Conservation (phyloP, 1,139 yeast species). For the Hanseniaspora uvarum region DNA sequence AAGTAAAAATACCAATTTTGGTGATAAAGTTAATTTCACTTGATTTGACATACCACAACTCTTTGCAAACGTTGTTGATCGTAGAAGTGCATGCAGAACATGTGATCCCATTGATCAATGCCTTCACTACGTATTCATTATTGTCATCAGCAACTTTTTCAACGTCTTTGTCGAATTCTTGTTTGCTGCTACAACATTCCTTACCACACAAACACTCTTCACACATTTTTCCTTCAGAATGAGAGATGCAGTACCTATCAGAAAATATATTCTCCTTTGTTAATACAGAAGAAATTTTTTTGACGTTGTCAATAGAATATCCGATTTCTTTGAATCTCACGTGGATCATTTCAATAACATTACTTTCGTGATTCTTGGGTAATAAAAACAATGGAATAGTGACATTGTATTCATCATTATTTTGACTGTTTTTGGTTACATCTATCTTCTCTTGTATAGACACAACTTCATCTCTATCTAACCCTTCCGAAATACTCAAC, state of each 20-base stretch:
- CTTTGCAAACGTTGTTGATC: conserved; percentile 41
- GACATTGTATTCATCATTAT: not conserved
- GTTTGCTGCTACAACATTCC: not conserved
- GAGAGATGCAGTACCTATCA: not conserved
- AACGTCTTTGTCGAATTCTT: not conserved
- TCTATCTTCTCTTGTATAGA: not conserved
- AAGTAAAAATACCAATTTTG: conserved; percentile 50
- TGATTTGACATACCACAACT: conserved; percentile 45
- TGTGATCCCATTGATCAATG: conserved; percentile 62
- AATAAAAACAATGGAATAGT: conserved; percentile 2
- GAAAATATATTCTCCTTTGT: conserved; percentile 7
- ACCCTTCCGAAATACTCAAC: not conserved
- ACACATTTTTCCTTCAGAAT: not conserved
- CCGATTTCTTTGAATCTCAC: not conserved
- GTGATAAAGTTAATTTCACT: conserved; percentile 48
- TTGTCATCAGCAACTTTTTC: not conserved
- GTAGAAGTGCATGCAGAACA: conserved; percentile 63
- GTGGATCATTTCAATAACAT: not conserved
- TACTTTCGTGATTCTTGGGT: not conserved
- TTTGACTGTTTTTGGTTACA: not conserved
- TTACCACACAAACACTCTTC: conserved; percentile 7
- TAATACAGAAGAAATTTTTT: not conserved
- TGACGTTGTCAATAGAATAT: conserved; percentile 4
- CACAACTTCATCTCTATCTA: not conserved
- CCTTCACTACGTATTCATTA: conserved; percentile 33